A percentile compares a stretch with the other conserved stretches of the same genome.
Evolutionary conservation across 2,329 filamentous ascomycete genomes (phyloP).

Genomic region (Mycogone perniciosa): DNA sequence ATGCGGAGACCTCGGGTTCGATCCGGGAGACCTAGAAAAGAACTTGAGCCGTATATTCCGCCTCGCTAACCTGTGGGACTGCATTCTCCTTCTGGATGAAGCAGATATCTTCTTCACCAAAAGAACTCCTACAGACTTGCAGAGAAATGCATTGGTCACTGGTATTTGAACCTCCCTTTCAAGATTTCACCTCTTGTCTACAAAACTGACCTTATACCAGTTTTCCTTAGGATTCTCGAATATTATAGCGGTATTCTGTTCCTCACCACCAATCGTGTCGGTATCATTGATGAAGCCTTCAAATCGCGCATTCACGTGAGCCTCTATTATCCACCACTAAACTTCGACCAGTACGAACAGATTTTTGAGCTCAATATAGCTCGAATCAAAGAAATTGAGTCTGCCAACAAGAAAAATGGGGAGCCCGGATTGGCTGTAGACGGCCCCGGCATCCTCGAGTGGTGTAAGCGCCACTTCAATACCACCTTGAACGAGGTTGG

Average conservation of each 20-base stretch:
- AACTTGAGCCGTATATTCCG: slow-evolving; percentile 18
- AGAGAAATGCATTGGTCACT: slow-evolving; percentile 29
- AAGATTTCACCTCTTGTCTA: slow-evolving; percentile 17
- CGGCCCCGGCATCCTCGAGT: neutral
- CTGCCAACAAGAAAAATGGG: slow-evolving; percentile 6
- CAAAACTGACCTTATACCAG: slow-evolving; percentile 16
- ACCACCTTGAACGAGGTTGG: slow-evolving; percentile 2
- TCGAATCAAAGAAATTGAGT: slow-evolving; percentile 18
- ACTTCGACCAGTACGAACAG: slow-evolving; percentile 1
- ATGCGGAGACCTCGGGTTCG: slow-evolving; percentile 21
- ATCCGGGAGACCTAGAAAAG: slow-evolving; percentile 30
- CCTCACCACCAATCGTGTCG: slow-evolving; percentile 31
- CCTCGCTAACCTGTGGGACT: slow-evolving; percentile 21
- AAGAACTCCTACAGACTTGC: slow-evolving; percentile 17
- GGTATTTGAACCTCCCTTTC: neutral
- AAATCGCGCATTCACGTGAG: slow-evolving; percentile 30
- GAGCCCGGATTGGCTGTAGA: slow-evolving; percentile 1
- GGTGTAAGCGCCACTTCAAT: neutral
- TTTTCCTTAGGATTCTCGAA: slow-evolving; percentile 30
- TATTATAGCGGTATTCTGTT: slow-evolving; percentile 32
- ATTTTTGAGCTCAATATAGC: slow-evolving; percentile 14
- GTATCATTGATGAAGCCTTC: slow-evolving; percentile 31
- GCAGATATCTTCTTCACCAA: slow-evolving; percentile 24
- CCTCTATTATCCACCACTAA: slow-evolving; percentile 26
- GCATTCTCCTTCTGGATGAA: slow-evolving; percentile 24